A percentile compares a stretch with the other conserved stretches of the same genome.
Evolutionary conservation across 1,284 basidiomycete genomes (phyloP).

Genomic region (Ganoderma lucidum): DNA sequence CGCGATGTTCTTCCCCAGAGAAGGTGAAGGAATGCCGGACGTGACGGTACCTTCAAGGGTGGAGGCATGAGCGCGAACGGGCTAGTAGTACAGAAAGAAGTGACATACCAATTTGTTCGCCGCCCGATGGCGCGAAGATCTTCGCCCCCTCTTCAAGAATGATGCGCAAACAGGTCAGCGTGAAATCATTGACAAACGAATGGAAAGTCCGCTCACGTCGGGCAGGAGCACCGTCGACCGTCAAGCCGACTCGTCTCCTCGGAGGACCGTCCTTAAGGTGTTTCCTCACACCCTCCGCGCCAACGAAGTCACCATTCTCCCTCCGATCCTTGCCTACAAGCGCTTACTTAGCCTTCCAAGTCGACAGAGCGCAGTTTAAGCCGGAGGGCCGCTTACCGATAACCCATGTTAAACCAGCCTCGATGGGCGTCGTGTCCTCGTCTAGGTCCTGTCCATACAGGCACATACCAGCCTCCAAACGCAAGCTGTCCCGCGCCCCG

Average conservation of each 20-base stretch:
- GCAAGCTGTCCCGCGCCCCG: constrained; percentile 92
- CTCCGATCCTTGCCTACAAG: constrained; percentile 81
- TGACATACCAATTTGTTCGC: constrained; percentile 65
- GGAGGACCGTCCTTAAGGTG: constrained; percentile 86
- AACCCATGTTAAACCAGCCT: constrained; percentile 93
- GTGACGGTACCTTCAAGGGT: constrained; percentile 72
- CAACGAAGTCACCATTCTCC: constrained; percentile 81
- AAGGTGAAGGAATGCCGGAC: constrained; percentile 95
- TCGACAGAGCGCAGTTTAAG: neutral
- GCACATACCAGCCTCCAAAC: constrained; percentile 98
- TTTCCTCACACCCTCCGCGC: constrained; percentile 78
- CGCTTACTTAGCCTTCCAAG: neutral
- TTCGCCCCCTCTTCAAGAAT: constrained; percentile 75
- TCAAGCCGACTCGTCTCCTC: constrained; percentile 84
- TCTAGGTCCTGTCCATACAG: constrained; percentile 95
- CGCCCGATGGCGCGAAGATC: constrained; percentile 66
- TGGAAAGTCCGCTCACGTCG: constrained; percentile 58
- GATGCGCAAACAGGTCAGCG: constrained; percentile 12
- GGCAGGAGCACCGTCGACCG: constrained; percentile 88
- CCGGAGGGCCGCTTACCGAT: constrained; percentile 68
- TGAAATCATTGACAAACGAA: constrained; percentile 12
- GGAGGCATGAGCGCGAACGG: neutral
- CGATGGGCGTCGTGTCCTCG: constrained; percentile 87
- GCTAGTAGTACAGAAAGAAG: neutral
- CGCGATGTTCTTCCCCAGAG: constrained; percentile 90